Evolutionary conservation across 768 basidiomycete genomes (phyloP), one percentile per base, ranked within the genome.

Genomic region (Paxillus involutus): DNA sequence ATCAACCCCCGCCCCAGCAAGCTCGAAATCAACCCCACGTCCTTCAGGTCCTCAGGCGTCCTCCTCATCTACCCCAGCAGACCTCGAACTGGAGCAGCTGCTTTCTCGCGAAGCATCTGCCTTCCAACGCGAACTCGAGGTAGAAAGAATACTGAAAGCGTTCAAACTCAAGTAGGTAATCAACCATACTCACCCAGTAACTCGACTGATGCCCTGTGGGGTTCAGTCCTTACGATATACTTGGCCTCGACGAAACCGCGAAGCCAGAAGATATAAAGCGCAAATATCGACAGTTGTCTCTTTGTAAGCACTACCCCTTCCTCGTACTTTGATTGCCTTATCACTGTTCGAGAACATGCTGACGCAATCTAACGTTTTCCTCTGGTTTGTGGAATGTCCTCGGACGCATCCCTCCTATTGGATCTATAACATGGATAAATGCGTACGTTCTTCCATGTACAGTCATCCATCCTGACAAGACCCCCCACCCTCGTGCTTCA

Each of bases 401-500:
- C 13, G 39, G 40, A n/a, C 42, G 1, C 11, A 36, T 12, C 13
- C 13, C 26, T 29, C 36, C 36, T 32, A 26, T 33, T n/a, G 26
- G 11, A 17, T 44, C 52, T 47, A 26, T 51, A 4, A 42, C 37
- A 39, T 32, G 47, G 43, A 42, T 41, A 33, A 59, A 61, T 49
- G 46, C 50, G 78, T 78, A 79, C 77, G 76, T 80, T 75, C 57
- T 71, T 51, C 67, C 56, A 71, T 61, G 62, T 58, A 57, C 68
- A 94, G 91, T 97, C 72, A 98, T 99, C 65, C 97, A 99, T 79
- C 97, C 97, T 57, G 97, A 99, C 78, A 99, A 98, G 80, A 89
- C 89, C 63, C 77, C 90, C 68, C 92, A 97, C 73, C 78, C 82
- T 29, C 83, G 85, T 63, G 91, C 92, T 47, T 88, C 92, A 63